A percentile compares a stretch with the other conserved stretches of the same genome.
phyloP scores from a whole-genome alignment of 768 basidiomycete genomes.

The Neoboletus magnificus region DNA sequence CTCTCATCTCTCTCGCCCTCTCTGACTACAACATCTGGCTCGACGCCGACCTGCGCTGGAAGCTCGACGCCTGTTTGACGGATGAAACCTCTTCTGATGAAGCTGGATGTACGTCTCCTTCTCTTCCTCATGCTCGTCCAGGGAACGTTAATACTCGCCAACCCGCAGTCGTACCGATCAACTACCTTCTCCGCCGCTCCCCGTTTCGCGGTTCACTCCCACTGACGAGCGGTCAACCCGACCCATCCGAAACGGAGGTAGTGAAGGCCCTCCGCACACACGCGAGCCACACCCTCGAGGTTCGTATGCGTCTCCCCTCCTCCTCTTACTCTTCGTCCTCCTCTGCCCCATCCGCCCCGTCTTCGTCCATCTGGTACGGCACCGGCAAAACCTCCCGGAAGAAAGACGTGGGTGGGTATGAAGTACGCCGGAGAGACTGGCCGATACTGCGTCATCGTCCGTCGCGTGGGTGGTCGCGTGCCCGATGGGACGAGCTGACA shows the following conservation, averaged over 20 bases:
- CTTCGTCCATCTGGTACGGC: conserved; percentile 38
- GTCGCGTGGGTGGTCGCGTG: conserved; percentile 31
- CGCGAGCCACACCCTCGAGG: conserved; percentile 47
- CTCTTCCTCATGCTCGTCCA: background rate
- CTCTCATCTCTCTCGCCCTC: conserved; percentile 56
- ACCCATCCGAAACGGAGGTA: conserved; percentile 42
- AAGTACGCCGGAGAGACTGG: conserved; percentile 58
- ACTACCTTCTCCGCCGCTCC: conserved; percentile 44
- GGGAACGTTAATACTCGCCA: background rate
- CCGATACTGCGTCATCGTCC: conserved; percentile 16
- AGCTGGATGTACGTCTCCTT: conserved; percentile 48
- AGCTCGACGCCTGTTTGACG: conserved; percentile 37
- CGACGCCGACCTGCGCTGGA: conserved; percentile 51
- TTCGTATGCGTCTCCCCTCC: conserved; percentile 51
- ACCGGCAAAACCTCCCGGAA: conserved; percentile 25
- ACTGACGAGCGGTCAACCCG: background rate
- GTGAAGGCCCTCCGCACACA: conserved; percentile 59
- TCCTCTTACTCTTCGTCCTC: background rate
- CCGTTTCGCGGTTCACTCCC: conserved; percentile 26
- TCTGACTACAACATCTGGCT: conserved; percentile 70
- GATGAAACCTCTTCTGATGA: conserved; percentile 13
- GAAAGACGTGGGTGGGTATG: conserved; percentile 52
- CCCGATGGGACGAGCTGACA: conserved; percentile 61
- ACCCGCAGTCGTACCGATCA: conserved; percentile 65
- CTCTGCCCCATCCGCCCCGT: conserved; percentile 29